These are phyloP conservation scores for Podospora bellae-mahoneyi DNA, from an alignment of 495 filamentous ascomycete species.

Conservation along the genomic window DNA sequence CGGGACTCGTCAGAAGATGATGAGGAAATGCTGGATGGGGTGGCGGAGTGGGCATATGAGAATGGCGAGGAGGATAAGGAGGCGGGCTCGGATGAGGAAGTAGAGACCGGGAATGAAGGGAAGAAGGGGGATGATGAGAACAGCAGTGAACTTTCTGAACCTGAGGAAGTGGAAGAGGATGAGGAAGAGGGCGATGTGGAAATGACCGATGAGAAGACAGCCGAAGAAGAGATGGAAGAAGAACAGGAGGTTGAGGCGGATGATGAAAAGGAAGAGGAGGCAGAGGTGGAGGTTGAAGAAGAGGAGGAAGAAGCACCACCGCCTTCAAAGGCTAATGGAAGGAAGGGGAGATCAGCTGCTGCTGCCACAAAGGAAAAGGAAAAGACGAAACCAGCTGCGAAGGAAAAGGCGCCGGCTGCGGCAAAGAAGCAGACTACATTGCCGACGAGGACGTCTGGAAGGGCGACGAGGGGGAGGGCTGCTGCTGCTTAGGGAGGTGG, in stretches of 20 bases:
- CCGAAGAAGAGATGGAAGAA: slow-evolving; percentile 16
- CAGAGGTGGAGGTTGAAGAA: background rate
- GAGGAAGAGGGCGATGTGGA: slow-evolving; percentile 30
- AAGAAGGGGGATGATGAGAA: slow-evolving; percentile 13
- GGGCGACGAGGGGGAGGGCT: slow-evolving; percentile 9
- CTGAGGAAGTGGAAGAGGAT: slow-evolving; percentile 23
- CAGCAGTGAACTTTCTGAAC: slow-evolving; percentile 17
- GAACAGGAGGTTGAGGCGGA: background rate
- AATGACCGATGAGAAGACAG: slow-evolving; percentile 19
- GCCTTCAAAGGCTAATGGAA: background rate
- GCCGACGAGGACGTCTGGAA: slow-evolving; percentile 3
- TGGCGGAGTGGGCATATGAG: slow-evolving; percentile 54
- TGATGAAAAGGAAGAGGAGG: background rate
- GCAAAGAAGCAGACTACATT: slow-evolving; percentile 4
- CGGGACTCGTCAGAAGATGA: slow-evolving; percentile 53
- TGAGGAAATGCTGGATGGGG: slow-evolving; percentile 55
- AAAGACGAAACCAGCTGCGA: background rate
- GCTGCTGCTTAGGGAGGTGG: slow-evolving; percentile 5
- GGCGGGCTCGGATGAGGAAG: slow-evolving; percentile 15
- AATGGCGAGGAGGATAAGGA: slow-evolving; percentile 12
- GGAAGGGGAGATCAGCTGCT: background rate
- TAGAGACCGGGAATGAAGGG: slow-evolving; percentile 12
- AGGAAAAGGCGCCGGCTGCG: background rate
- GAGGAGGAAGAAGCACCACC: background rate
- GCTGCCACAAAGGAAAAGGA: background rate